These are phyloP conservation scores for Daldinia vernicosa DNA, from an alignment of 495 filamentous ascomycete species.

Conservation along the genomic window DNA sequence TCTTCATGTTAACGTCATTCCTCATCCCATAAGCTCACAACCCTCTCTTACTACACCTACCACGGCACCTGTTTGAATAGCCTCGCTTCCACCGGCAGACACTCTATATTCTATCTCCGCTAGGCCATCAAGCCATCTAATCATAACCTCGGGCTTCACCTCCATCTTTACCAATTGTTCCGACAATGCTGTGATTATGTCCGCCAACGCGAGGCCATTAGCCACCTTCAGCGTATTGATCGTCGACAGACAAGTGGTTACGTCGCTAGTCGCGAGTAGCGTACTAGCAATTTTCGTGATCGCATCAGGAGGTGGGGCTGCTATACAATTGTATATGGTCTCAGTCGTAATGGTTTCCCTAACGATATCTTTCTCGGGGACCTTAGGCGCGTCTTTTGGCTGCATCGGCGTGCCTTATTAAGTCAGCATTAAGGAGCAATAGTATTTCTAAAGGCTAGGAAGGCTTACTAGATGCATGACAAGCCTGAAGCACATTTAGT, in stretches of 20 bases:
- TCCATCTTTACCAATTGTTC: constrained; percentile 85
- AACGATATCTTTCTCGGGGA: constrained; percentile 64
- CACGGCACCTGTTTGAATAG: constrained; percentile 88
- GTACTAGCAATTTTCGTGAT: constrained; percentile 85
- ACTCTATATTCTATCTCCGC: constrained; percentile 93
- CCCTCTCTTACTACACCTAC: constrained; percentile 90
- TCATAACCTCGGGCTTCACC: constrained; percentile 85
- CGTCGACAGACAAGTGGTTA: constrained; percentile 84
- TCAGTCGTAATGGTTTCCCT: constrained; percentile 86
- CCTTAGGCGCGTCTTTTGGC: constrained; percentile 67
- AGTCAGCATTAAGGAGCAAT: constrained; percentile 32
- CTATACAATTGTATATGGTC: constrained; percentile 97
- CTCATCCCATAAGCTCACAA: constrained; percentile 70
- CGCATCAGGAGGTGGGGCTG: constrained; percentile 89
- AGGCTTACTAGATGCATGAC: constrained; percentile 85
- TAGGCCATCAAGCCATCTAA: constrained; percentile 89
- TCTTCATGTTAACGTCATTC: constrained; percentile 12
- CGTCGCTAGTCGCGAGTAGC: constrained; percentile 81
- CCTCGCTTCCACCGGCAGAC: constrained; percentile 88
- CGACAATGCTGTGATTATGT: constrained; percentile 85
- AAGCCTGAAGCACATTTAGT: constrained; percentile 95
- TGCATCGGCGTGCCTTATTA: constrained; percentile 73
- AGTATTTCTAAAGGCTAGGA: not conserved
- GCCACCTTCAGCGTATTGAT: constrained; percentile 84
- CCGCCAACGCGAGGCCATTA: constrained; percentile 91